phyloP scores from a whole-genome alignment of 768 basidiomycete species.

The Boletales sp. region DNA sequence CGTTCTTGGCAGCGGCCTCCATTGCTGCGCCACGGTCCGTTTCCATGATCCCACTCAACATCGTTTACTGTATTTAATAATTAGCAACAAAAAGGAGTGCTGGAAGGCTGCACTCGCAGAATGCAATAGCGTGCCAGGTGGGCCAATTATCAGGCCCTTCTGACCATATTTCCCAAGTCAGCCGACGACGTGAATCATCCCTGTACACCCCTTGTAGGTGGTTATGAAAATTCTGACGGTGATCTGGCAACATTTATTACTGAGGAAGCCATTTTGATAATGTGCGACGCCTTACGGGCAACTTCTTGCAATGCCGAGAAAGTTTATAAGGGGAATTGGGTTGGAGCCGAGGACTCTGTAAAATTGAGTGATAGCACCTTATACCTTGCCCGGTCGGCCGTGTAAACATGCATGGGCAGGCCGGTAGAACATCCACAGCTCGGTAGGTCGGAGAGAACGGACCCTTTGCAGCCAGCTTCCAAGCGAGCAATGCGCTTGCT shows the following conservation, averaged over 20 bases:
- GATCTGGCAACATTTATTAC: constrained; percentile 5
- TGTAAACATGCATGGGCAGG: constrained; percentile 3
- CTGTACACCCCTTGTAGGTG: constrained; percentile 16
- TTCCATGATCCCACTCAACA: constrained; percentile 22
- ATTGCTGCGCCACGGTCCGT: constrained; percentile 18
- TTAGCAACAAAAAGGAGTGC: background rate
- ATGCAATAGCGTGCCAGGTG: constrained; percentile 22
- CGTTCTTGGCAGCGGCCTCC: constrained; percentile 19
- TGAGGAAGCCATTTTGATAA: background rate
- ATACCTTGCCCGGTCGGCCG: constrained; percentile 12
- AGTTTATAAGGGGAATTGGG: background rate
- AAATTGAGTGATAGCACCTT: constrained; percentile 5
- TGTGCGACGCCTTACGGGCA: constrained; percentile 3
- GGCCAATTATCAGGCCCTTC: constrained; percentile 21
- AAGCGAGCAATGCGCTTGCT: background rate
- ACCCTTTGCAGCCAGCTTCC: constrained; percentile 3
- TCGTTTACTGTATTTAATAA: constrained; percentile 11
- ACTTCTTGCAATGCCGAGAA: background rate
- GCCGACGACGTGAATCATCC: constrained; percentile 7
- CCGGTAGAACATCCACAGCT: constrained; percentile 21
- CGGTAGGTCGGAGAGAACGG: constrained; percentile 9
- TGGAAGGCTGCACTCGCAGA: constrained; percentile 10
- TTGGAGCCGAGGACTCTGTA: background rate
- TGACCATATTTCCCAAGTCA: constrained; percentile 15
- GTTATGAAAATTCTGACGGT: constrained; percentile 23